These are phyloP conservation scores for Phytophthora agathidicida DNA, from an alignment of 352 stramenopile genomes.

Conservation along the genomic window DNA sequence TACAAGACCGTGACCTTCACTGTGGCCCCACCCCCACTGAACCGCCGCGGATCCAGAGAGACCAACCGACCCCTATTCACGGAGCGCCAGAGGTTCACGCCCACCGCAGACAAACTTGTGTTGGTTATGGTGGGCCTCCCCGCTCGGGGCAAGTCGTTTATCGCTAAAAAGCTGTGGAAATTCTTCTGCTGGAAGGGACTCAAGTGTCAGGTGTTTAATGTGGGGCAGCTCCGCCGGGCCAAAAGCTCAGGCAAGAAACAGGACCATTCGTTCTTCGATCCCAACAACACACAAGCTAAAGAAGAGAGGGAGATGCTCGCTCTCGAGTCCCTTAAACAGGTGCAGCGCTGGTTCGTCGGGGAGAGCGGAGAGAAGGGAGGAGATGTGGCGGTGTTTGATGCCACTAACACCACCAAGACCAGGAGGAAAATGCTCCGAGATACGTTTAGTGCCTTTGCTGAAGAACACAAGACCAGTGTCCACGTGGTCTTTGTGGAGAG, in stretches of 20 bases:
- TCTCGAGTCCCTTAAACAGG: conserved; percentile 69
- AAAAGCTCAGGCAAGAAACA: conserved; percentile 65
- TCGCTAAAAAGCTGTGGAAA: conserved; percentile 91
- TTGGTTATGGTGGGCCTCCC: conserved; percentile 96
- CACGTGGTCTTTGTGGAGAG: conserved; percentile 94
- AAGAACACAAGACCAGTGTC: conserved; percentile 69
- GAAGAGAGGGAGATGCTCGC: conserved; percentile 85
- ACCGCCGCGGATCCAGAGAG: conserved; percentile 34
- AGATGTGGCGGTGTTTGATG: conserved; percentile 91
- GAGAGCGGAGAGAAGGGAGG: conserved; percentile 42
- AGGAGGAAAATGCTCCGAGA: conserved; percentile 61
- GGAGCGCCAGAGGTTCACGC: conserved; percentile 80
- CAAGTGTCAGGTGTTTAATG: conserved; percentile 93
- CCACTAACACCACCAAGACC: conserved; percentile 88
- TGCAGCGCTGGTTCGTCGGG: conserved; percentile 68
- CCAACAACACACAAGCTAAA: conserved; percentile 79
- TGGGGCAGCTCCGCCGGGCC: conserved; percentile 92
- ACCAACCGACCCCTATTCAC: conserved; percentile 52
- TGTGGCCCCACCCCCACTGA: conserved; percentile 19
- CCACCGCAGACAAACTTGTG: conserved; percentile 93
- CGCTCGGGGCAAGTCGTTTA: conserved; percentile 95
- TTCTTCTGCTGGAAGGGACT: conserved; percentile 86
- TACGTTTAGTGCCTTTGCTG: conserved; percentile 64
- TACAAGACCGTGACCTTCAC: conserved; percentile 54
- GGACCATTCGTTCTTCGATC: conserved; percentile 94